Evolutionary conservation across 331 rosid genomes (phyloP).

Genomic region (Phaseolus coccineus): DNA sequence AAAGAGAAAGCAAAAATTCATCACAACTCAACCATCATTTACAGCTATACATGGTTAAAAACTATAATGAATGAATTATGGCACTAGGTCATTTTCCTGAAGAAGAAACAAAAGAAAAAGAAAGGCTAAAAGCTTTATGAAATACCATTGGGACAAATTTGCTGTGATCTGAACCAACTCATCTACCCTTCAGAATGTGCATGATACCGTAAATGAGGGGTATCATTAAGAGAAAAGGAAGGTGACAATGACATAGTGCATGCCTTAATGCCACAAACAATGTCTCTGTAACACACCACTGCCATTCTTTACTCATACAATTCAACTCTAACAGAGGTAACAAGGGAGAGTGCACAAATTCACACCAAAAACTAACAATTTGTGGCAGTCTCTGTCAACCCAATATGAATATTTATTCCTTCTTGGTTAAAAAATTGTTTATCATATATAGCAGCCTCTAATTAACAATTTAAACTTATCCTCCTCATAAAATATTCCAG

Average conservation of each 20-base stretch:
- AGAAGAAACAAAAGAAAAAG: not conserved
- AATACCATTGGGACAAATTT: not conserved
- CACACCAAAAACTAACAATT: too few relatives aligned
- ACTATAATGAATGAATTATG: not conserved
- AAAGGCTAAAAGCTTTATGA: not conserved
- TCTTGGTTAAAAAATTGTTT: too few relatives aligned
- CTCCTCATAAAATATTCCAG: not conserved
- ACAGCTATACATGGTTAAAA: too few relatives aligned
- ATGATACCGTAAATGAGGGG: not conserved
- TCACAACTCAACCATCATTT: too few relatives aligned
- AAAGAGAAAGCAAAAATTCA: too few relatives aligned
- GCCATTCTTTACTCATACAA: not conserved
- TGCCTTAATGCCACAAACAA: not conserved
- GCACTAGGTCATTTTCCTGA: not conserved
- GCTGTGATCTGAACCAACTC: constrained; percentile 22
- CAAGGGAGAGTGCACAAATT: too few relatives aligned
- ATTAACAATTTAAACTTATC: too few relatives aligned
- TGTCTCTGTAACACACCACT: not conserved
- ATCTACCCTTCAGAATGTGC: constrained; percentile 22
- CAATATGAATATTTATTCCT: too few relatives aligned
- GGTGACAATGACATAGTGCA: constrained; percentile 19
- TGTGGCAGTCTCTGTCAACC: too few relatives aligned
- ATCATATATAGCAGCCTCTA: too few relatives aligned
- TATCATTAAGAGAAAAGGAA: not conserved
- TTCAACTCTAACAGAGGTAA: too few relatives aligned